Base-by-base conservation (phyloP, 805 yeast species). In the Wickerhamiella bombiphila region DNA sequence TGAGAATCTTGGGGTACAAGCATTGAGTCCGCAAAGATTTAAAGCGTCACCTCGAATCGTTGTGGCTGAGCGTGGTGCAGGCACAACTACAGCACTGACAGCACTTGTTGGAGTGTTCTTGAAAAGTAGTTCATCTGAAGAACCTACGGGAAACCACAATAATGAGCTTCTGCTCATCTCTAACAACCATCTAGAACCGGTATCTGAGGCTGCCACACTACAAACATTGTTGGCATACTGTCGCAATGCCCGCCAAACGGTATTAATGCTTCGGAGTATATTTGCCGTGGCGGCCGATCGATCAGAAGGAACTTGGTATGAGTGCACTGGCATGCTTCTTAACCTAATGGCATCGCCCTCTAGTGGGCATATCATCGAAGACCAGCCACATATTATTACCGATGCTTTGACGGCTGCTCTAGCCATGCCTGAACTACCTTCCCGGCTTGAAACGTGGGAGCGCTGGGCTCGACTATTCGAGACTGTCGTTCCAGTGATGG, bases 381-480 rank as follows among this genome's bases (percentile, higher is more conserved):
- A 24, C 26, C 11, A 24, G 11, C 26, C 26, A 24, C 9, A 13
- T 13, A 16, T 19, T 5, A 11, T 30, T 7, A 14, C 13, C 14
- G 22, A 30, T 19, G 33, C 21, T 6, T 22, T 30, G n/a, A 30
- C 33, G 9, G 20, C 33, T 30, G 33, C 33, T 8, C 33, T 30
- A 13, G 33, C 33, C 13, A 16, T 30, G 9, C 22, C 15, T 7
- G n/a, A 13, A 30, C 22, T 30, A 7, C 33, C 33, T 7, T 17
- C 8, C 13, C 5, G 5, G 5, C 14, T 22, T 5, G 18, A 24
- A 4, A 18, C 21, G n/a, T 34, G 36, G 36, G 8, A 9, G 5
- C 29, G 4, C 6, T 34, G 36, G 36, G 30, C 30, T 14, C 18
- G 21, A 24, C 30, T 34, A 17, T 34, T 34, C 16, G 28, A 34